Conservation (phyloP, 805 yeast species). For the Vanderwaltozyma tropicalis region DNA sequence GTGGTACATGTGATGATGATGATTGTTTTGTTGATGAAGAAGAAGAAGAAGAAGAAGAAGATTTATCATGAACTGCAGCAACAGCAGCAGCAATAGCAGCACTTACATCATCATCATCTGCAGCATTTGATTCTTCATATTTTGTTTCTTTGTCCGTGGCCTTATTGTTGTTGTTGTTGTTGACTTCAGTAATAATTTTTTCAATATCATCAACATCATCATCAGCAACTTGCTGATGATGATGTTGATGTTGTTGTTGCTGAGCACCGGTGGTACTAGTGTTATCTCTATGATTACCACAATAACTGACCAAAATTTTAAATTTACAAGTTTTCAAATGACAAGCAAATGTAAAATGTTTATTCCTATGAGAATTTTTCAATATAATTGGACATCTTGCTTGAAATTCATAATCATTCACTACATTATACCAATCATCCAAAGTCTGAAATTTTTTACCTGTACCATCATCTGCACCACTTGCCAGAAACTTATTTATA, state of each 20-base stretch:
- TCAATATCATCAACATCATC: slow-evolving; percentile 3
- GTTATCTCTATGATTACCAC: slow-evolving; percentile 16
- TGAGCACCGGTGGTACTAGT: background rate
- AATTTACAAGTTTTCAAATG: slow-evolving; percentile 27
- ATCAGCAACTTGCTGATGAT: slow-evolving; percentile 1
- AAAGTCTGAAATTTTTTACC: slow-evolving; percentile 22
- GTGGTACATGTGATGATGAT: too few species aligned
- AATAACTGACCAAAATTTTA: slow-evolving; percentile 25
- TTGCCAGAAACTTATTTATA: slow-evolving; percentile 23
- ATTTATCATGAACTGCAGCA: slow-evolving; percentile 18
- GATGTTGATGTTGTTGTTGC: background rate
- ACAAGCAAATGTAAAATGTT: slow-evolving; percentile 30
- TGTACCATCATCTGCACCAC: slow-evolving; percentile 12
- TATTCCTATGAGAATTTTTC: slow-evolving; percentile 28
- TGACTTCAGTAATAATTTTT: background rate
- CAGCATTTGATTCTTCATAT: slow-evolving; percentile 2
- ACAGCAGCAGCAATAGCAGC: slow-evolving; percentile 30
- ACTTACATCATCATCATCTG: slow-evolving; percentile 22
- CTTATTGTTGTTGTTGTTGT: slow-evolving; percentile 1
- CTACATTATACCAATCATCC: slow-evolving; percentile 27
- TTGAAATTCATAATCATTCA: slow-evolving; percentile 29
- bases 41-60: background rate
- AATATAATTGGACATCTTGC: slow-evolving; percentile 28
- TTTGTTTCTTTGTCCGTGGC: background rate
- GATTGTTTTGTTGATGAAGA: background rate